These are phyloP conservation scores for Scedosporium apiospermum DNA, from an alignment of 2,329 filamentous ascomycete genomes.

Conservation along the genomic window DNA sequence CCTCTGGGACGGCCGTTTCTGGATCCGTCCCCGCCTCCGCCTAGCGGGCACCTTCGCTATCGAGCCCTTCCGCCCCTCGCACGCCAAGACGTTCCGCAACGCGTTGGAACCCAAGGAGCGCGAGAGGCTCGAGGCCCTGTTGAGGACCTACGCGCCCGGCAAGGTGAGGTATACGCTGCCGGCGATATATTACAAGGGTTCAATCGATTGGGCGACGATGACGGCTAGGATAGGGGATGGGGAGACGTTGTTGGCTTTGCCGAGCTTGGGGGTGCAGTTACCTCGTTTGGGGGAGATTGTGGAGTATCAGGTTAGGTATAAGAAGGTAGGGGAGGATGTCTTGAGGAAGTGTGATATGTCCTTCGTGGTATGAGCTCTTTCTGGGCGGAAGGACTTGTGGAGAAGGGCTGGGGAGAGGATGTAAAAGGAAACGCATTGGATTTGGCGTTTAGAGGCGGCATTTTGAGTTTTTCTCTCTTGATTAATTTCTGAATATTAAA, in stretches of 20 bases:
- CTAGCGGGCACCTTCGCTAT: conserved; percentile 31
- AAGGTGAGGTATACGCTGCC: conserved; percentile 19
- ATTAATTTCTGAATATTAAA: too few relatives aligned
- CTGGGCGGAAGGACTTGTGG: too few relatives aligned
- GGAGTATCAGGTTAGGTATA: conserved; percentile 39
- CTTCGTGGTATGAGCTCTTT: not conserved
- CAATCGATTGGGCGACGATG: not conserved
- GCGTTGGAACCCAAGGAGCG: conserved; percentile 24
- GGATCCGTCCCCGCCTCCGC: conserved; percentile 40
- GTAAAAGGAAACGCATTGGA: too few relatives aligned
- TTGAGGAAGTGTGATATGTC: not conserved
- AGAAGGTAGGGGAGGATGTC: conserved; percentile 29
- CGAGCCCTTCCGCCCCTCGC: conserved; percentile 32
- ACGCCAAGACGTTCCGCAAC: conserved; percentile 38
- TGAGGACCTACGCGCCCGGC: conserved; percentile 33
- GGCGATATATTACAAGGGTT: conserved; percentile 34
- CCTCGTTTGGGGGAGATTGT: conserved; percentile 39
- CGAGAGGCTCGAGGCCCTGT: conserved; percentile 26
- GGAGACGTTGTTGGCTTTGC: conserved; percentile 38
- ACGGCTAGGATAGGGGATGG: not conserved
- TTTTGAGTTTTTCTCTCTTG: too few relatives aligned
- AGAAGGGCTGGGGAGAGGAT: too few relatives aligned
- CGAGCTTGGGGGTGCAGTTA: conserved; percentile 38
- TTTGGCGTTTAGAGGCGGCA: too few relatives aligned
- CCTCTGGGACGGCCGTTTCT: conserved; percentile 53